Conservation (phyloP, 495 filamentous ascomycete genomes). For the Aspergillus mulundensis region DNA sequence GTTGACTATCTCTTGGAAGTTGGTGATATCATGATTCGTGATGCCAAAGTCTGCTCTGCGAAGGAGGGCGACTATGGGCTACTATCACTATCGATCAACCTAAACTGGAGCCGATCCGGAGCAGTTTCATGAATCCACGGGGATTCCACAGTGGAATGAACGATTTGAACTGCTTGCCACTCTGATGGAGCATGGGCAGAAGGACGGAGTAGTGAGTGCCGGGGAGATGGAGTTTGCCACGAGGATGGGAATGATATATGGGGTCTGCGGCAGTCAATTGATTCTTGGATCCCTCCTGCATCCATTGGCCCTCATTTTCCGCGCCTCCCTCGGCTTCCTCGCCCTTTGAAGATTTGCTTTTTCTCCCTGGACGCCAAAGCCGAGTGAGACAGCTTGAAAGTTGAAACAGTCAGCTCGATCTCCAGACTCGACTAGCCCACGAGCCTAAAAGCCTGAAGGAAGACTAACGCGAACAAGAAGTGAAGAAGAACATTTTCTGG, state of each 20-base stretch:
- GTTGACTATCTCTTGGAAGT: not conserved
- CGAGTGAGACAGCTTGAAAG: not conserved
- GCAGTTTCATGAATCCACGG: not conserved
- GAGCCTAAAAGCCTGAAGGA: not conserved
- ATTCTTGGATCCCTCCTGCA: constrained; percentile 17
- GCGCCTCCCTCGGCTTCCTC: constrained; percentile 8
- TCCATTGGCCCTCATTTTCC: constrained; percentile 9
- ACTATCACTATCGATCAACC: constrained; percentile 1
- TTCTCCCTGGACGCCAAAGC: not conserved
- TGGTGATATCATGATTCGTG: not conserved
- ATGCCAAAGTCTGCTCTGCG: not conserved
- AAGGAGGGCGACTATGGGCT: not conserved
- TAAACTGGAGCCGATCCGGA: not conserved
- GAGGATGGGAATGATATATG: not conserved
- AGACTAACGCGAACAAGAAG: not conserved
- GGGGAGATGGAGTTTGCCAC: not conserved
- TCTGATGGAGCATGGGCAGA: not conserved
- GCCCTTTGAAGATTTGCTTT: not conserved
- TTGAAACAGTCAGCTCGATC: not conserved
- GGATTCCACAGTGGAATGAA: not conserved
- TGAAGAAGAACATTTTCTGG: not conserved
- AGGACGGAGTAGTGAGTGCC: not conserved
- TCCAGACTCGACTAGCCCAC: not conserved
- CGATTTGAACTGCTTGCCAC: not conserved
- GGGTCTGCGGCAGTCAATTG: not conserved